Evolutionary conservation across 192 early-diverging fungal genomes (phyloP), one percentile per base, ranked within the genome.

Genomic region (Mortierella alpina): DNA sequence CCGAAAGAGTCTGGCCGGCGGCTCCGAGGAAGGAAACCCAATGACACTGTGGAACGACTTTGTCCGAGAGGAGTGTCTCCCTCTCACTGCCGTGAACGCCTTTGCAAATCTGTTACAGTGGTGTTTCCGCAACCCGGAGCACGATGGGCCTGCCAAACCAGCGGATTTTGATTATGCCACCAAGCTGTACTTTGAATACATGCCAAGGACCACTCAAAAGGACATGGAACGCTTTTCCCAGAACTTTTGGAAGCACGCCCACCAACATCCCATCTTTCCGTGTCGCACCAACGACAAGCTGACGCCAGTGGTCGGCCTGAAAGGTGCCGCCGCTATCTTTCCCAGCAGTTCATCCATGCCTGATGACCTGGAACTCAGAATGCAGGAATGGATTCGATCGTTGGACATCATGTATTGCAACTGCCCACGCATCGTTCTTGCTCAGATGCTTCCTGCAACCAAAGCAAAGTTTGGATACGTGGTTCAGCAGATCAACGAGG

Each of bases 1-100:
- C 41, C 70, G 84, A 18, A 71, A 66, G 20, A 60, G 18, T 7
- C 23, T 83, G 12, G 67, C 64, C 3, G 66, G 65, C 1, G 66
- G 59, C 31, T 59, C 58, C 2, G 65, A 61, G n/a, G 10, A 54
- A 3, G 31, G 40, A 13, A 52, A 62, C 8, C 17, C 48, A 5
- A 52, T 48, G 18, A 3, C 11, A 7, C 47, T 39, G 0, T 76
- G 74, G 74, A 76, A 76, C 45, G 13, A 54, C 0, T 76, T 61
- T 13, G 6, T 76, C 18, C 5, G 64, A n/a, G 10, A 52, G 4
- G n/a, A 49, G 6, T 58, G 47, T 39, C 14, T 76, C 23, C 73
- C 73, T 5, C 39, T 4, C 12, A 63, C 60, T 6, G 51, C 60
- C 2, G 31, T 41, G 10, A 6, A 17, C 7, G 69, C 69, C 0